Evolutionary conservation across 208 protist species (phyloP), one percentile per base, ranked within the genome.

Genomic region (Leishmania major): DNA sequence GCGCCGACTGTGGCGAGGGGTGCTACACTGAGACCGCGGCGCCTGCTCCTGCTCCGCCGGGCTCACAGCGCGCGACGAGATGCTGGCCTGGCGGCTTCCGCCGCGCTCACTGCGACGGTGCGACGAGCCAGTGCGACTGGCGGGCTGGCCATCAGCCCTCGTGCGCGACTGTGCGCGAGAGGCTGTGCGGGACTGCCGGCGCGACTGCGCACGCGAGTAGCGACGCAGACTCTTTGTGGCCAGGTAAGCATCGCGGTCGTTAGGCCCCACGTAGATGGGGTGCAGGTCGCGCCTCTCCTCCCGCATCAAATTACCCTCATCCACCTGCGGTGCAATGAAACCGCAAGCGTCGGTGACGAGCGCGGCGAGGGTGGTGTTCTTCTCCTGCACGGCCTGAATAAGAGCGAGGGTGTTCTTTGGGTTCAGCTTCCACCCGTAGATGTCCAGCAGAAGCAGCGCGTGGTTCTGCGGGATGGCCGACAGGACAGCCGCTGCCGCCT

Each of bases 191-290:
- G 92, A 96, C 81, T 91, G 89, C 71, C 92, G 91, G 43, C 91
- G 86, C n/a, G 92, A 96, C 80, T 96, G 91, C 43, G 92, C 93
- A 19, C 90, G 90, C 17, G 92, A 95, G 88, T 91, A 91, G 64
- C 91, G 92, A 57, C 90, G 86, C 64, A 95, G 86, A 85, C 91
- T 95, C 78, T 93, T 95, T 25, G 94, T 97, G 47, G 92, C 92
- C 49, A 95, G 83, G 82, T 96, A 96, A 43, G 94, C 94, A 79
- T 95, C 94, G 31, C 91, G 91, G 82, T 97, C 94, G 76, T 97
- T 92, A 47, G 93, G 93, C 3, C 93, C 93, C 57, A 97, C 90
- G 86, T 96, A 96, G 72, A 97, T 84, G 0, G 93, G 92, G 78
- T 94, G 92, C 70, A 91, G 77, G 67, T 88, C 90, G 10, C 78